Evolutionary conservation across 352 stramenopile species (phyloP).

Genomic region (Phytophthora colocasiae): DNA sequence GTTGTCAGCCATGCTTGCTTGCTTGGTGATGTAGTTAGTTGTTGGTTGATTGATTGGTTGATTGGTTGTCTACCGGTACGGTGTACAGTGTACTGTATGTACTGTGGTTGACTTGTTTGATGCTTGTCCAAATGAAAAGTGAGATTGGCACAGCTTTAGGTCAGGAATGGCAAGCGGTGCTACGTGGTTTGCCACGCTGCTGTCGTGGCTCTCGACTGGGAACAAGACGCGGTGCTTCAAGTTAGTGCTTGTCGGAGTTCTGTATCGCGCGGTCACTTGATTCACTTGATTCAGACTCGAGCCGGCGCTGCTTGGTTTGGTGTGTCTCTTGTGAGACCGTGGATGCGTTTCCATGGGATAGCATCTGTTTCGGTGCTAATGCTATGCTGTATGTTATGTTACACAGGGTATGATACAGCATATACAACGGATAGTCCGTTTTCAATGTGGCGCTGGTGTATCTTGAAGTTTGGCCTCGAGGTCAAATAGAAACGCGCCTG

Average conservation of each 20-base stretch:
- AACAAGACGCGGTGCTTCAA: not conserved
- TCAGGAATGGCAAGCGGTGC: not conserved
- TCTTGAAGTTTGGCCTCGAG: too few relatives aligned
- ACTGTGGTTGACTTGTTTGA: conserved; percentile 13
- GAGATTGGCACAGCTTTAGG: not conserved
- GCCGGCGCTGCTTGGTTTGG: not conserved
- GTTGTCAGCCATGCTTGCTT: conserved; percentile 19
- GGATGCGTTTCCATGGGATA: not conserved
- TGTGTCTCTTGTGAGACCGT: not conserved
- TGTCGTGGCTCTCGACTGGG: not conserved
- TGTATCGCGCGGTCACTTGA: conserved; percentile 1
- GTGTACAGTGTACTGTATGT: too few relatives aligned
- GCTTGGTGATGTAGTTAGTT: conserved; percentile 7
- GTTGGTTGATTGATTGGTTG: conserved; percentile 4
- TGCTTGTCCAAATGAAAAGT: conserved; percentile 33
- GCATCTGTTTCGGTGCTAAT: not conserved
- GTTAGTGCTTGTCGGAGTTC: not conserved
- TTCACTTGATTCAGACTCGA: conserved; percentile 3
- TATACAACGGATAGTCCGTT: too few relatives aligned
- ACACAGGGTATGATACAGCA: too few relatives aligned
- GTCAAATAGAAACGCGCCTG: too few relatives aligned
- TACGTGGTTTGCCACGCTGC: not conserved
- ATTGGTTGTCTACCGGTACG: conserved; percentile 5
- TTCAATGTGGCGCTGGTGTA: too few relatives aligned
- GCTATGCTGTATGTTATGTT: too few relatives aligned